Evolutionary conservation across 768 basidiomycete genomes (phyloP).

Genomic region (Pulveroboletus sp.): DNA sequence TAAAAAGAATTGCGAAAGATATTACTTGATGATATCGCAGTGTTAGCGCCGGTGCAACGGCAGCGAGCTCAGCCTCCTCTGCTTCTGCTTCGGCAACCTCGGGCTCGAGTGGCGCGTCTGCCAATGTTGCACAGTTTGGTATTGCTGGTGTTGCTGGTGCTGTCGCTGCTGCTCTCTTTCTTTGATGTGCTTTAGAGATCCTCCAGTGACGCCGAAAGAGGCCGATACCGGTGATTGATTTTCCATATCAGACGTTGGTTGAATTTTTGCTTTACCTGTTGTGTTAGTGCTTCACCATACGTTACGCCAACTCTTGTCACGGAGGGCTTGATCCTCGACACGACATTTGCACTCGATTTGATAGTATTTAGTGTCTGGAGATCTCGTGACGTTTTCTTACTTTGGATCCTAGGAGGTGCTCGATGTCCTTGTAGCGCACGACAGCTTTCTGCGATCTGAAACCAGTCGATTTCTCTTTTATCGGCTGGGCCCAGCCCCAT

Average conservation of each 20-base stretch:
- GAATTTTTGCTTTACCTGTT: constrained; percentile 7
- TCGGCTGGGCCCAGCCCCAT: too few relatives aligned
- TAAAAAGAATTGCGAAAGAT: background rate
- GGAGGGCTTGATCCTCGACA: constrained; percentile 1
- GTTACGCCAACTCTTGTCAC: constrained; percentile 8
- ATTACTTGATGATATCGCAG: constrained; percentile 9
- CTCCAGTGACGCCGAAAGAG: constrained; percentile 3
- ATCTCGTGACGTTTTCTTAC: background rate
- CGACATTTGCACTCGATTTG: background rate
- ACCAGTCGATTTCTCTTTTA: background rate
- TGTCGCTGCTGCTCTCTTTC: constrained; percentile 36
- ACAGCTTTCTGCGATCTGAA: constrained; percentile 3
- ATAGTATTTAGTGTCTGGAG: constrained; percentile 4
- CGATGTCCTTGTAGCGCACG: constrained; percentile 15
- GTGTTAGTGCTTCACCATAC: constrained; percentile 13
- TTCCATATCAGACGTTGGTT: constrained; percentile 8
- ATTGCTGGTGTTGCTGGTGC: constrained; percentile 36
- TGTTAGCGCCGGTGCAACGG: background rate
- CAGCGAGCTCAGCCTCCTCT: background rate
- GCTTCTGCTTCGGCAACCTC: constrained; percentile 25
- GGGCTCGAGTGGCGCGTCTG: constrained; percentile 35
- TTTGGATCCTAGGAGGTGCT: constrained; percentile 9
- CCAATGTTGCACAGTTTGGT: constrained; percentile 40
- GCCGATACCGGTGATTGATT: constrained; percentile 18
- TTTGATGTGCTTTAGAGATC: constrained; percentile 21